These are phyloP conservation scores for Wickerhamiella siamensis DNA, from an alignment of 805 yeast genomes.

Conservation along the genomic window DNA sequence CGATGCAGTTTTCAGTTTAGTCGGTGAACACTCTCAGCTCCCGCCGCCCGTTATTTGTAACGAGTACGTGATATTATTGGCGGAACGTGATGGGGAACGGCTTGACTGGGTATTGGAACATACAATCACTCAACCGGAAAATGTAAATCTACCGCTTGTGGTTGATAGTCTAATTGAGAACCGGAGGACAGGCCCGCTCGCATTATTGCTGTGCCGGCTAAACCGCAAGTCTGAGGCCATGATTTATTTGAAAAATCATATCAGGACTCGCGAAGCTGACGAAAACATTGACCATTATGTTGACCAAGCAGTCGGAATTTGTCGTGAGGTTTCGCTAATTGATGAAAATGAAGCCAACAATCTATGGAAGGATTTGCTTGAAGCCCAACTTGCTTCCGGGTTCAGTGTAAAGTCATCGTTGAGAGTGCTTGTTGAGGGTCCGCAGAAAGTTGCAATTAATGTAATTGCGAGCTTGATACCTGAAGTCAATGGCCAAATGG, in stretches of 20 bases:
- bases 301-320: slow-evolving; percentile 15
- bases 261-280: slow-evolving; percentile 9
- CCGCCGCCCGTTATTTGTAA: slow-evolving; percentile 7
- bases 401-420: background rate
- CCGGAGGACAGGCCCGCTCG: slow-evolving; percentile 19
- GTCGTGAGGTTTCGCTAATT: slow-evolving; percentile 10
- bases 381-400: slow-evolving; percentile 24
- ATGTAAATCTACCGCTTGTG: slow-evolving; percentile 19
- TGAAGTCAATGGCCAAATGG: background rate
- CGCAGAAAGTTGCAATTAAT: slow-evolving; percentile 2
- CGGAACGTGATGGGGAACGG: slow-evolving; percentile 3
- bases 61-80: slow-evolving; percentile 8
- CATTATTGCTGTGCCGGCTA: slow-evolving; percentile 16
- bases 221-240: slow-evolving; percentile 19
- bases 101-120: slow-evolving; percentile 14
- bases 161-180: slow-evolving; percentile 19
- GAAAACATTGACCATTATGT: slow-evolving; percentile 10
- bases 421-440: slow-evolving; percentile 2
- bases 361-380: slow-evolving; percentile 30
- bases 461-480: slow-evolving; percentile 4
- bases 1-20: slow-evolving; percentile 2
- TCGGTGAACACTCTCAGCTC: slow-evolving; percentile 3
- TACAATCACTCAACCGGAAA: slow-evolving; percentile 20
- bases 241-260: slow-evolving; percentile 19
- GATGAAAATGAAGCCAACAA: slow-evolving; percentile 21